A percentile compares a stretch with the other conserved stretches of the same genome.
These are phyloP conservation scores for Rhizopus arrhizus DNA, from an alignment of 371 early-diverging fungal species.

Conservation along the genomic window DNA sequence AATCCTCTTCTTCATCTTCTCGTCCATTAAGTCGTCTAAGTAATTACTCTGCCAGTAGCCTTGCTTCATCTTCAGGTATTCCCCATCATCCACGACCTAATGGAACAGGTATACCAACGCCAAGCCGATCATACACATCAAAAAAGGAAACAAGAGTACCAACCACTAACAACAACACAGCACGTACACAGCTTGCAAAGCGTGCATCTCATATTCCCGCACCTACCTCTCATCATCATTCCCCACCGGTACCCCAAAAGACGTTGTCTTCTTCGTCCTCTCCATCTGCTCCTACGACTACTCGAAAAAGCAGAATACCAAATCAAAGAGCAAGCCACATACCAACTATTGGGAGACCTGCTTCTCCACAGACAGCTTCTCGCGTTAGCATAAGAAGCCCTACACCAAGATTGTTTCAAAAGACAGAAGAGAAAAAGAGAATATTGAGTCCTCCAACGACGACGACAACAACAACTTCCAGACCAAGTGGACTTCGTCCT, in stretches of 20 bases:
- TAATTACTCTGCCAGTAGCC: slow-evolving; percentile 44
- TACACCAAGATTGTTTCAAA: slow-evolving; percentile 5
- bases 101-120: slow-evolving; percentile 25
- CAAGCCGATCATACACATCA: slow-evolving; percentile 25
- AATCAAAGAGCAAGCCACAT: slow-evolving; percentile 41
- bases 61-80: slow-evolving; percentile 31
- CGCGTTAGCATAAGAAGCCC: slow-evolving; percentile 26
- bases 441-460: neutral
- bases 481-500: slow-evolving; percentile 27
- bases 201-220: slow-evolving; percentile 56
- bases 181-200: slow-evolving; percentile 34
- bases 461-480: neutral
- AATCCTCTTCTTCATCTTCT: slow-evolving; percentile 47
- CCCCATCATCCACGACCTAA: slow-evolving; percentile 23
- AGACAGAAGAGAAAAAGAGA: slow-evolving; percentile 13
- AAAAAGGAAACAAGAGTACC: slow-evolving; percentile 12
- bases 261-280: slow-evolving; percentile 32
- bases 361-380: slow-evolving; percentile 17
- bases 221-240: slow-evolving; percentile 26
- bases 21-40: slow-evolving; percentile 44
- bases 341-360: slow-evolving; percentile 33
- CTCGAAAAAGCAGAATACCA: slow-evolving; percentile 15
- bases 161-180: slow-evolving; percentile 6
- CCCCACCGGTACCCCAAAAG: slow-evolving; percentile 34
- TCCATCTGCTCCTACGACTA: neutral